Evolutionary conservation across 129 eudicot species (phyloP), one percentile per base, ranked within the genome.

Genomic region (Glebionis coronaria): DNA sequence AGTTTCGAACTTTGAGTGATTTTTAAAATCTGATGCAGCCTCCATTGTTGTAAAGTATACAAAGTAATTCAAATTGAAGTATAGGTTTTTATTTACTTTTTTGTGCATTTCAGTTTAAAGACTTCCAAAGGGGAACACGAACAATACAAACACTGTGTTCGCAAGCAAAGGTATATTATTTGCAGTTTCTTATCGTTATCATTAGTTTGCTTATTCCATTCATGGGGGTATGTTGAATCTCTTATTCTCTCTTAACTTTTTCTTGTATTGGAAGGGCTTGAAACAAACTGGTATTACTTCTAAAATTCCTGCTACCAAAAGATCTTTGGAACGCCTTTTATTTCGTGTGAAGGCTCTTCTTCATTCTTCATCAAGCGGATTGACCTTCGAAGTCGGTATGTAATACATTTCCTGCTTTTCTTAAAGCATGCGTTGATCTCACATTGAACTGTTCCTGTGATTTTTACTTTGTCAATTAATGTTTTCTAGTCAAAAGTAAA

Each of bases 51-150:
- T 35, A 52, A 23, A 27, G n/a, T 71, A 47, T 47, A 56, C 35
- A 49, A 56, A 45, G 42, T 12, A 28, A 49, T 15, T 46, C 19
- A 42, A 28, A 63, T 46, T 38, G 25, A 65, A 18, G 61, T 40
- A 61, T 12, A 40, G 31, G 0, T 28, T 51, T n/a, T 68, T 42
- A 51, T 56, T 75, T 9, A 18, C 78, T 56, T 6, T 29, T 61
- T 65, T 68, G 16, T 16, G 19, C 42, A 13, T 28, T 72, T 71
- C 82, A 89, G 96, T 77, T 86, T 58, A 79, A 46, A 67, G 90
- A 86, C 52, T 88, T 89, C 59, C 96, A 86, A 83, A 86, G 73
- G 75, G 96, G 94, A 59, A 89, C 96, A 71, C 86, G 90, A 83
- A 83, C 87, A 25, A 67, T 89, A 55, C 96, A 89, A 76, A 81